Evolutionary conservation across 2,329 filamentous ascomycete genomes (phyloP).

Genomic region (Aspergillus sergii): DNA sequence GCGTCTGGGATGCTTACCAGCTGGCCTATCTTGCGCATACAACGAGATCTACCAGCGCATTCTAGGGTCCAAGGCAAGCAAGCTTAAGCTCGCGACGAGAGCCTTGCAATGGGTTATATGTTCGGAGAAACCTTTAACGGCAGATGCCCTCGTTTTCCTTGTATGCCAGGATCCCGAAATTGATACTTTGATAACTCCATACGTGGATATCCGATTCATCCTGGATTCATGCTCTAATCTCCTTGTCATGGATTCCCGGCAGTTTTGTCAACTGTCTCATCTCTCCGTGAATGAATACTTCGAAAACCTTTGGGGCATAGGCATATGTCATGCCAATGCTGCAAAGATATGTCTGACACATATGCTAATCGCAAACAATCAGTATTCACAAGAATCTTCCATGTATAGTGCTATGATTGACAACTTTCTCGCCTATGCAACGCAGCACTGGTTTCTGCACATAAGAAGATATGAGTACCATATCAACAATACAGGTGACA

Average conservation of each 20-base stretch:
- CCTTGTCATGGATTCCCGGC: not conserved
- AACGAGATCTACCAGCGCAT: not conserved
- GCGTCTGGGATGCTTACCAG: not conserved
- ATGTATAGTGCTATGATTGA: not conserved
- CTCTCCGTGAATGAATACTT: not conserved
- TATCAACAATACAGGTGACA: not conserved
- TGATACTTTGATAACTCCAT: not conserved
- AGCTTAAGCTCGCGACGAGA: not conserved
- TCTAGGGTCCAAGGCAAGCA: not conserved
- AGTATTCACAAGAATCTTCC: not conserved
- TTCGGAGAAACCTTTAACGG: not conserved
- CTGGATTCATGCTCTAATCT: not conserved
- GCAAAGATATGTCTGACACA: not conserved
- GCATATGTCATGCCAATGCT: not conserved
- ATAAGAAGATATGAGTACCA: not conserved
- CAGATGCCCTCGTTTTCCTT: not conserved
- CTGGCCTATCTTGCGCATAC: not conserved
- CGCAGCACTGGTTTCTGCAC: not conserved
- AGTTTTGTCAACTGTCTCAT: not conserved
- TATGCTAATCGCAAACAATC: not conserved
- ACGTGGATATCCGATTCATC: not conserved
- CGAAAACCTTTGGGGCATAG: not conserved
- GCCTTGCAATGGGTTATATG: not conserved
- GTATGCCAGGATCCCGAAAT: not conserved
- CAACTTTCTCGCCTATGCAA: not conserved